Percentiles rank a stretch among this genome's conserved stretches.
Evolutionary conservation across 106 monocot genomes (phyloP).

Genomic region (Hemerocallis citrina): DNA sequence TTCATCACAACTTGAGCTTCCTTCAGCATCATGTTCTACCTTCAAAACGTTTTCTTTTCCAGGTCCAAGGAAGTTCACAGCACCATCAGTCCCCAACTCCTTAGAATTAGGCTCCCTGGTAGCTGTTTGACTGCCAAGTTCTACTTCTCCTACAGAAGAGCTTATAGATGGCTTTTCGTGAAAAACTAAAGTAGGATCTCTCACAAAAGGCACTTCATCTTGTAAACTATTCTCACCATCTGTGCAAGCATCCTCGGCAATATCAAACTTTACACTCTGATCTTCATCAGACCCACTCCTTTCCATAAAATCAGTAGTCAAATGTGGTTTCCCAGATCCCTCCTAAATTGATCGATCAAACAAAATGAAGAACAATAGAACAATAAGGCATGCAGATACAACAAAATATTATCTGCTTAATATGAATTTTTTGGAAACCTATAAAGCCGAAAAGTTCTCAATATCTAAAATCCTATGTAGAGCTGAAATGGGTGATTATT

Average conservation of each 20-base stretch:
- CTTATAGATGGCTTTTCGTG: slow-evolving; percentile 43
- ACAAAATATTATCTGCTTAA: neutral
- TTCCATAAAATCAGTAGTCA: slow-evolving; percentile 23
- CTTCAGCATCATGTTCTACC: slow-evolving; percentile 25
- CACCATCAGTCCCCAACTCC: slow-evolving; percentile 22
- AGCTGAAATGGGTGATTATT: neutral
- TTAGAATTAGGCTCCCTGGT: slow-evolving; percentile 14
- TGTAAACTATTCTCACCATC: slow-evolving; percentile 23
- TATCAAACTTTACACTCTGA: slow-evolving; percentile 7
- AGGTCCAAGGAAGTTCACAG: slow-evolving; percentile 5
- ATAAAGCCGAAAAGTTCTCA: neutral
- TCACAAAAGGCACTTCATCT: slow-evolving; percentile 37
- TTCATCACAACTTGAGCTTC: slow-evolving; percentile 33
- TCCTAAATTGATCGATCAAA: slow-evolving; percentile 22
- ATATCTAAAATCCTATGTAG: neutral
- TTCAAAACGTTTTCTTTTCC: slow-evolving; percentile 10
- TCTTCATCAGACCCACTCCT: slow-evolving; percentile 24
- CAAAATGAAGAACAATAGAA: slow-evolving; percentile 5
- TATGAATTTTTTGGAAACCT: neutral
- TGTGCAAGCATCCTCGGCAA: slow-evolving; percentile 8
- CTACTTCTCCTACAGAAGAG: slow-evolving; percentile 23
- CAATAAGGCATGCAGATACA: neutral
- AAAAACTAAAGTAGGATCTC: slow-evolving; percentile 74
- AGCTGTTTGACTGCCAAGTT: slow-evolving; percentile 4
- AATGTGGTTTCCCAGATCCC: slow-evolving; percentile 23